These are phyloP conservation scores for Cytospora mali DNA, from an alignment of 2,329 filamentous ascomycete genomes.

Conservation along the genomic window DNA sequence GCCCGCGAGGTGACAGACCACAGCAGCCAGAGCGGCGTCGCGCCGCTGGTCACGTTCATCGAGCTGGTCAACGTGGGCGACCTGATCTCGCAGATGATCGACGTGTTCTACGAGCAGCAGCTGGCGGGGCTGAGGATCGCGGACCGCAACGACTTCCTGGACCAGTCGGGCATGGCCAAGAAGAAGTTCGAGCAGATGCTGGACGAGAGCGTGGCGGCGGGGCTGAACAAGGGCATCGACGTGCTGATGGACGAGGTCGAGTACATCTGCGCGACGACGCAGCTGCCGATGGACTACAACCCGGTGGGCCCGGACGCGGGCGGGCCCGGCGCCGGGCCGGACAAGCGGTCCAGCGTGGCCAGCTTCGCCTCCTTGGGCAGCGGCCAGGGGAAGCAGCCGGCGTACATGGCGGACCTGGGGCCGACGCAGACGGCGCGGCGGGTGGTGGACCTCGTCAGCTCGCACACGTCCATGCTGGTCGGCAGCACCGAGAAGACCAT, in stretches of 20 bases:
- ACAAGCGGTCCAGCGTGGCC: conserved; percentile 25
- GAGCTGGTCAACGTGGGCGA: conserved; percentile 98
- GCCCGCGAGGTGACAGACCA: conserved; percentile 78
- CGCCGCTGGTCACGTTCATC: conserved; percentile 91
- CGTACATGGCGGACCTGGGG: conserved; percentile 59
- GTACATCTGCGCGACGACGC: conserved; percentile 87
- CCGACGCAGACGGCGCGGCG: conserved; percentile 78
- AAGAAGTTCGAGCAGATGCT: conserved; percentile 99
- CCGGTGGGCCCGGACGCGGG: conserved; percentile 52
- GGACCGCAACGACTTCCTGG: conserved; percentile 92
- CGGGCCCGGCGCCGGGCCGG: conserved; percentile 34
- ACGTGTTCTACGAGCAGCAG: conserved; percentile 98
- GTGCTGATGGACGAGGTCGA: conserved; percentile 98
- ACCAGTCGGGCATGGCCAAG: conserved; percentile 90
- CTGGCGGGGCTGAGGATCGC: conserved; percentile 77
- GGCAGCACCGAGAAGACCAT: conserved; percentile 98
- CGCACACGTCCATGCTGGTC: conserved; percentile 88
- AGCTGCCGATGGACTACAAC: conserved; percentile 88
- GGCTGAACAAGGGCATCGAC: conserved; percentile 96
- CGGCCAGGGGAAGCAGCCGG: conserved; percentile 41
- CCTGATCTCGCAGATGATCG: conserved; percentile 97
- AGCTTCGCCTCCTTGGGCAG: conserved; percentile 27
- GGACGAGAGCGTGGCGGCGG: conserved; percentile 92
- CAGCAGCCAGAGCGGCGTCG: conserved; percentile 69
- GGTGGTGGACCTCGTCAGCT: conserved; percentile 82